Conservation (phyloP, 2,329 filamentous ascomycete species). For the Monilinia fructicola region DNA sequence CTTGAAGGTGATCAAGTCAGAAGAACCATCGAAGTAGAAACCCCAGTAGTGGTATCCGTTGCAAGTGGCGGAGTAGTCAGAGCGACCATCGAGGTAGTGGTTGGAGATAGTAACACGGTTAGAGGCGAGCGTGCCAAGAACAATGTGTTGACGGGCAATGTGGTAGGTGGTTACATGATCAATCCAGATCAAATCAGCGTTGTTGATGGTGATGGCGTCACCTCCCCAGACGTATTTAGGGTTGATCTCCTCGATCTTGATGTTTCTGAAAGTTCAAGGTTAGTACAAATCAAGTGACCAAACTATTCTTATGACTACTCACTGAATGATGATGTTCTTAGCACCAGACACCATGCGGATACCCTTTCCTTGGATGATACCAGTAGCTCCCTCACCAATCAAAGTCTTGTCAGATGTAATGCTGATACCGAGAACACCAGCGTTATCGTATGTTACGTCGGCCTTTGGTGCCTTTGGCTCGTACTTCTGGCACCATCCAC, state of each 20-base stretch:
- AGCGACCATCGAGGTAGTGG: conserved; percentile 47
- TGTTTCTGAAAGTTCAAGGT: conserved; percentile 26
- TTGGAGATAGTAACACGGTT: conserved; percentile 49
- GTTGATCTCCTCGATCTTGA: conserved; percentile 40
- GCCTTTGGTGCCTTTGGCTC: conserved; percentile 7
- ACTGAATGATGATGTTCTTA: conserved; percentile 34
- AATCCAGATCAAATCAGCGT: conserved; percentile 42
- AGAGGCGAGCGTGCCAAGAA: conserved; percentile 41
- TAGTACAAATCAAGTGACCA: background rate
- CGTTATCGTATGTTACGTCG: conserved; percentile 33
- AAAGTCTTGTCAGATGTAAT: conserved; percentile 38
- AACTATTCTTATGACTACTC: background rate
- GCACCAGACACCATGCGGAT: conserved; percentile 36
- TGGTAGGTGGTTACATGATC: conserved; percentile 41
- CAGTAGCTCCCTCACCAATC: conserved; percentile 35
- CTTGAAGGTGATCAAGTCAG: conserved; percentile 46
- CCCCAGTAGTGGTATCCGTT: conserved; percentile 51
- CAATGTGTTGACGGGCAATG: conserved; percentile 48
- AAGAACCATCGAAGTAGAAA: conserved; percentile 44
- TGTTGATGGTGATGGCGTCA: conserved; percentile 42
- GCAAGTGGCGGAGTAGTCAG: conserved; percentile 46
- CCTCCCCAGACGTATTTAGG: conserved; percentile 44
- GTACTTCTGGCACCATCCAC: background rate
- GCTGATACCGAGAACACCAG: conserved; percentile 33
- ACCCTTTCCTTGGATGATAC: conserved; percentile 38